Base-by-base conservation (phyloP, 192 early-diverging fungal species). In the Umbelopsis sp. region DNA sequence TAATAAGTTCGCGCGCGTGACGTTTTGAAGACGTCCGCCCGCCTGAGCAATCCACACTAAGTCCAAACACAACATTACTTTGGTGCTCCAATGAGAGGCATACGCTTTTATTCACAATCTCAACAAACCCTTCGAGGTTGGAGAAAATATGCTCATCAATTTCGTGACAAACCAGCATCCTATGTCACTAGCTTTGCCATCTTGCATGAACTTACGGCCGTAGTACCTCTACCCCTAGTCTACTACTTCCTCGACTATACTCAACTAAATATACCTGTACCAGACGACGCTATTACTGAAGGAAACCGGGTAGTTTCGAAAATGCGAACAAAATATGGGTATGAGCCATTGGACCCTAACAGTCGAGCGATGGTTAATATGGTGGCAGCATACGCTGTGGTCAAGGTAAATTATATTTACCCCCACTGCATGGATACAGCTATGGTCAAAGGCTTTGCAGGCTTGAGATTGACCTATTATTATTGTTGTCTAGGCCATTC, bases 171-270 rank as follows among this genome's bases (percentile, higher is more conserved):
- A 34, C 91, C 91, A 8, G 87, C 85, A 32, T 90, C 87, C 56
- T 88, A 93, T 70, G 68, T 91, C 20, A 82, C 86, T 8, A 81
- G 94, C 1, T 97, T 97, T 77, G 84, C 87, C 8, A 70, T 96
- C 17, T 84, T 97, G 25, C 96, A 97, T 76, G 94, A 97, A 80
- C 62, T 95, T 3, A 97, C 96, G 2, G 96, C 94, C 2, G 79
- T 97, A 25, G 79, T 90, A 1, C 96, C 94, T 9, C 76, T 97
- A 26, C 89, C 88, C 0, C 69, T 90, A 12, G 71, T 95, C 21
- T 97, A 95, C 77, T 91, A 86, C 68, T 62, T 78, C 12, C 82
- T 96, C 21, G 70, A 75, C 25, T 71, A 77, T 65, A 84, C 81
- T 20, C 84, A 85, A 7, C 26, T 90, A 5, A 70, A 81, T n/a